Percentiles rank a stretch among this genome's conserved stretches.
Evolutionary conservation across 2,329 filamentous ascomycete species (phyloP).

Genomic region (Diaporthe velutina): DNA sequence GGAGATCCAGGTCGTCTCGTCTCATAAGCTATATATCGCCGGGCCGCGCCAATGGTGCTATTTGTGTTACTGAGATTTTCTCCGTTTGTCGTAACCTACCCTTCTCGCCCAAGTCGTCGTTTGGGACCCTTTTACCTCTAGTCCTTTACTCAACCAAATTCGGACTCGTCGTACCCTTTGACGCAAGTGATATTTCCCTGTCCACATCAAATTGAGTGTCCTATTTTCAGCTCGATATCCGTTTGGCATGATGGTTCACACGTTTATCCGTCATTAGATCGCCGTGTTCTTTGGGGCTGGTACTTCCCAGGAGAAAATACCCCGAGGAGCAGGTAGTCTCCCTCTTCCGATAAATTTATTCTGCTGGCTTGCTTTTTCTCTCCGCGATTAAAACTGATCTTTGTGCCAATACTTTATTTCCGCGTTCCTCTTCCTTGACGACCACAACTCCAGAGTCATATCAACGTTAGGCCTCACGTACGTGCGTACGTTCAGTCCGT

Average conservation of each 20-base stretch:
- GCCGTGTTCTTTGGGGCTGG: not conserved
- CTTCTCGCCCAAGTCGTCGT: constrained; percentile 9
- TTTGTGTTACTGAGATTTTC: constrained; percentile 29
- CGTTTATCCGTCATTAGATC: constrained; percentile 4
- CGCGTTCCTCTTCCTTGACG: not conserved
- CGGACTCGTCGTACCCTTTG: not conserved
- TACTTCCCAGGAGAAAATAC: not conserved
- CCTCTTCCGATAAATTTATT: not conserved
- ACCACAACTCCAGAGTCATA: not conserved
- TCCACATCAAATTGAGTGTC: not conserved
- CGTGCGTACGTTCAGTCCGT: not conserved
- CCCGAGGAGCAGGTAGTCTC: not conserved
- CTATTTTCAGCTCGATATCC: not conserved
- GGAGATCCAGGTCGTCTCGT: constrained; percentile 5
- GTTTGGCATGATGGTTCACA: constrained; percentile 22
- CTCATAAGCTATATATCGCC: constrained; percentile 31
- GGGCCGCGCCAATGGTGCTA: constrained; percentile 25
- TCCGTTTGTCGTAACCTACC: constrained; percentile 26
- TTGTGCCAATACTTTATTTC: constrained; percentile 4
- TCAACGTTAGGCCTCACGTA: not conserved
- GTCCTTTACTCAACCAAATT: constrained; percentile 10
- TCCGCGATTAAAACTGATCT: not conserved
- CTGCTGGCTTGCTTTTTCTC: constrained; percentile 11
- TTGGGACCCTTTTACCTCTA: not conserved
- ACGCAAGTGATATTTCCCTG: constrained; percentile 5